Conservation (phyloP, 257 asterid species). For the Asclepias syriaca region DNA sequence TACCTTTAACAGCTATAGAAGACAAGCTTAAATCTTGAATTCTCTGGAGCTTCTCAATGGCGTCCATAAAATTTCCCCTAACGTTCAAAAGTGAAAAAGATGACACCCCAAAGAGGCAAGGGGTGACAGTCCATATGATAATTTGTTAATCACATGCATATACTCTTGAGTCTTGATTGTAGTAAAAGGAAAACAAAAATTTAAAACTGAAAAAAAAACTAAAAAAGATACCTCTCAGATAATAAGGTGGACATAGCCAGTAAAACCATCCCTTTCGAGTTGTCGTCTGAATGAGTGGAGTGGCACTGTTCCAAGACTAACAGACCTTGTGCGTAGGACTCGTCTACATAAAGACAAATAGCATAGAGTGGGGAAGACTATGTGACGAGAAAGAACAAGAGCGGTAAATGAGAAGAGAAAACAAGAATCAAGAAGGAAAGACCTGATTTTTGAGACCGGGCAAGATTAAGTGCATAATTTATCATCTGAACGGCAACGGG, state of each 20-base stretch:
- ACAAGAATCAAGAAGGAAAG: background rate
- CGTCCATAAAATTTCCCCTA: conserved; percentile 68
- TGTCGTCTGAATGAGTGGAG: conserved; percentile 60
- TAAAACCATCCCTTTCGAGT: conserved; percentile 70
- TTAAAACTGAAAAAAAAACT: background rate
- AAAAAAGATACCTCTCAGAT: conserved; percentile 53
- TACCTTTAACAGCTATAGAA: conserved; percentile 67
- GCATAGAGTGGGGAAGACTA: background rate
- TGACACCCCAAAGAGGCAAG: background rate
- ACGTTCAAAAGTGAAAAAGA: background rate
- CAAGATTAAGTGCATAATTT: conserved; percentile 63
- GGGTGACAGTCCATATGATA: background rate
- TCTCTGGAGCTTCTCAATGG: conserved; percentile 64
- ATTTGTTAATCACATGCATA: background rate
- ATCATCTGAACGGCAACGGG: conserved; percentile 79
- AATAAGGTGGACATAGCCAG: conserved; percentile 76
- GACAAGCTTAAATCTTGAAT: conserved; percentile 53
- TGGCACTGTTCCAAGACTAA: conserved; percentile 87
- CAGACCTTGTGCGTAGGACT: conserved; percentile 61
- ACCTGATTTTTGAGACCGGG: conserved; percentile 76
- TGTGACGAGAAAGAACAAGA: background rate
- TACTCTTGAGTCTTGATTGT: background rate
- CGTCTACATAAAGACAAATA: conserved; percentile 37
- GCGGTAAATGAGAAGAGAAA: background rate
- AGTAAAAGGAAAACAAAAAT: background rate